A percentile compares a stretch with the other conserved stretches of the same genome.
Conservation (phyloP, 257 asterid species). For the Penstemon eatonii region DNA sequence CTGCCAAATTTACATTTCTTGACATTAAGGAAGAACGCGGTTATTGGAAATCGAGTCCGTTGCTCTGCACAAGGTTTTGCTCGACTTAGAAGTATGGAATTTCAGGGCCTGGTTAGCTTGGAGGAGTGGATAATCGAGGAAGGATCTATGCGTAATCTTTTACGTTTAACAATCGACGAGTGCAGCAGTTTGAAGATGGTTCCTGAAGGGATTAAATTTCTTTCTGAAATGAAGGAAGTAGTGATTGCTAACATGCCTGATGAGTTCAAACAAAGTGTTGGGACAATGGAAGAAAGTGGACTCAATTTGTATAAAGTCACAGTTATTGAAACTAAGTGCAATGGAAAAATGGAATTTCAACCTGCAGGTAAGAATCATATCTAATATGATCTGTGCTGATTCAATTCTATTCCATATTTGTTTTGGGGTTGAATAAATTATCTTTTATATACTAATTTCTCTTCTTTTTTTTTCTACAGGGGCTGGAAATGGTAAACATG, state of each 20-base stretch:
- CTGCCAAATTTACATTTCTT: constrained; percentile 39
- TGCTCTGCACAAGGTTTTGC: constrained; percentile 45
- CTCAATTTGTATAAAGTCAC: constrained; percentile 36
- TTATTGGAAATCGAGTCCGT: constrained; percentile 36
- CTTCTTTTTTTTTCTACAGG: neutral
- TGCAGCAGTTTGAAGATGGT: constrained; percentile 43
- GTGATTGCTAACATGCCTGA: constrained; percentile 51
- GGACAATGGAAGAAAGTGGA: constrained; percentile 19
- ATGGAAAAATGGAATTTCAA: neutral
- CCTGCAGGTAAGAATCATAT: constrained; percentile 1
- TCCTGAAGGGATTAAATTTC: constrained; percentile 47
- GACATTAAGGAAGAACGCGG: constrained; percentile 40
- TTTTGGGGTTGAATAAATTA: neutral
- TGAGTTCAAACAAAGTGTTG: constrained; percentile 40
- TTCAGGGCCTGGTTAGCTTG: constrained; percentile 38
- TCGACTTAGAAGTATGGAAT: constrained; percentile 33
- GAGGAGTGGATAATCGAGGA: constrained; percentile 49
- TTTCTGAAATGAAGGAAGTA: constrained; percentile 40
- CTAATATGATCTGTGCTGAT: neutral
- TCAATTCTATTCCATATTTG: too few relatives aligned
- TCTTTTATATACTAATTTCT: neutral
- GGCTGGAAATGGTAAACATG: constrained; percentile 35
- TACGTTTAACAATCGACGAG: constrained; percentile 38
- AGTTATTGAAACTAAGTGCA: constrained; percentile 24
- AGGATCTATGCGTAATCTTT: constrained; percentile 50